Evolutionary conservation across 1,284 basidiomycete genomes (phyloP), one percentile per base, ranked within the genome.

Genomic region (Moesziomyces aphidis): DNA sequence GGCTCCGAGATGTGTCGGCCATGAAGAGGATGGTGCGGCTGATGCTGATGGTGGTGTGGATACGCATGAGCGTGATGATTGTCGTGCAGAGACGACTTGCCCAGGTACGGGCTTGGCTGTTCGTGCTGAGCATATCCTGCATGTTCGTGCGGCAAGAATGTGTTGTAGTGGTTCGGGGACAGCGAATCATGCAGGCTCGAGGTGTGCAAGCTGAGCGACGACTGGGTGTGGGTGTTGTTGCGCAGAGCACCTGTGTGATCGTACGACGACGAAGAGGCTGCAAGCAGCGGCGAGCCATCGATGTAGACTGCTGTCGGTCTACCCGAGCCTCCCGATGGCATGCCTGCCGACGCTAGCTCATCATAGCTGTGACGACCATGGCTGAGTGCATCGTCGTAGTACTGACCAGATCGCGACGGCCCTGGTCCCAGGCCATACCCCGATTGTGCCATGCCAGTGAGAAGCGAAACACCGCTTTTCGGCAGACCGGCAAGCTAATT

Each of bases 361-460:
- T 56, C 57, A 23, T 53, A 53, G 26, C 61, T 53, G 22, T 51
- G 26, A 52, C 61, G 61, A 17, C 17, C 28, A 22, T 50, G 53
- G 9, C 42, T 58, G 19, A 44, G 24, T 31, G 46, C 56, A 53
- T 54, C 42, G 24, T 63, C 67, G 11, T 69, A 61, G 39, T 51
- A 50, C 31, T 59, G 67, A 39, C 50, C 50, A 34, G 54, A 19
- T 17, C 67, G 61, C 15, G 57, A 56, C 46, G 61, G 61, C 28
- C 67, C 57, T 19, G 61, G 42, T 8, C 54, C 57, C 34, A 55
- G 43, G 34, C 46, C 58, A 26, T 55, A 57, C 5, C 54, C 57
- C 26, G 52, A 53, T 45, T 64, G 67, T 21, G 61, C 61, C 67
- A 70, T 70, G 21, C 50, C 61, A 44, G 31, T 9, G 24, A 50